Base-by-base conservation (phyloP, 805 yeast genomes). In the Debaryomyces tyrocola region DNA sequence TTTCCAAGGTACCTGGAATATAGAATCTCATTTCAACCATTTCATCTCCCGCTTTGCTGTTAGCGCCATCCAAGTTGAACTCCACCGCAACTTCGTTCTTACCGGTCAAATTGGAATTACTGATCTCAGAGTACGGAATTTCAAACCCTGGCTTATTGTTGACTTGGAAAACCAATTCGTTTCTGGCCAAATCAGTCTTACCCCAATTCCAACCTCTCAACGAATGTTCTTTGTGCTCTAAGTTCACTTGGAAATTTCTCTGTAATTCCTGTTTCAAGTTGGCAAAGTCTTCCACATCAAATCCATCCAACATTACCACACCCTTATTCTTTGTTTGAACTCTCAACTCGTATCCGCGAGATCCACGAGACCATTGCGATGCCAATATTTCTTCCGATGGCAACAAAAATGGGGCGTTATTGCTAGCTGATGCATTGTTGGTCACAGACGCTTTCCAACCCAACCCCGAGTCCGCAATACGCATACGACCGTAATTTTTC, bases 141-240 rank as follows among this genome's bases (percentile, higher is more conserved):
- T 94, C 99, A 64, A 92, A 92, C 10, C 85, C 81, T 3, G 99
- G 98, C 58, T 87, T 85, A 55, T 90, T 90, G 60, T 87, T 87
- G 18, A 91, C 84, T 47, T 84, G 82, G 68, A 94, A 91, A 24
- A 89, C 81, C 64, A 94, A 74, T 66, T 94, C 99, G 57, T 90
- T 88, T 64, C 96, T 81, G 17, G 96, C 96, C 62, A 94, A 80
- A 63, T 91, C 96, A 12, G 92, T 77, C 53, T 85, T 83, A 45
- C 99, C 99, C 99, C 99, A 94, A 68, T 94, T 94, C 99, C 99
- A 94, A 28, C 99, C 99, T 70, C 97, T 82, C 53, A 94, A 73
- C 4, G 97, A 87, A 67, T 94, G 99, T 58, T 92, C 98, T 58
- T 78, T 82, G 51, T 79, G 85, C 57, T 94, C 98, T 48, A 94